Evolutionary conservation across 2,329 filamentous ascomycete genomes (phyloP).

Genomic region (Moelleriella libera): DNA sequence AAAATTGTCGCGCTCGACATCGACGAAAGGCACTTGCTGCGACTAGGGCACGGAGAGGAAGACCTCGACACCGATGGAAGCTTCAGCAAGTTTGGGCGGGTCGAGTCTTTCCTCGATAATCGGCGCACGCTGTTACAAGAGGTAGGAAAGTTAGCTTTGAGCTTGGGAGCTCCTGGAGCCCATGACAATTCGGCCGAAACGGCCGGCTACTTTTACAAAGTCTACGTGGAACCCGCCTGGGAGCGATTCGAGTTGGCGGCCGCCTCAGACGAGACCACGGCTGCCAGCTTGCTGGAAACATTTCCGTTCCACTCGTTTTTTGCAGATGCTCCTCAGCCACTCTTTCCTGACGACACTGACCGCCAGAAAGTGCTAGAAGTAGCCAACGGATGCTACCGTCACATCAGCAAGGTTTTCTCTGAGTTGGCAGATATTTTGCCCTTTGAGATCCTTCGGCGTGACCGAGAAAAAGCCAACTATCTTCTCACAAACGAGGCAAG

Average conservation of each 20-base stretch:
- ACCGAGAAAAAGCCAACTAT: conserved; percentile 91
- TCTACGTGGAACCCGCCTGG: conserved; percentile 85
- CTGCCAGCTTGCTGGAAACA: conserved; percentile 48
- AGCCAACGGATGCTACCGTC: conserved; percentile 71
- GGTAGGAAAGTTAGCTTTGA: conserved; percentile 73
- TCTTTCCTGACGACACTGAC: conserved; percentile 56
- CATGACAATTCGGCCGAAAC: conserved; percentile 95
- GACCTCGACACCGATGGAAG: conserved; percentile 74
- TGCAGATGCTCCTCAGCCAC: conserved; percentile 68
- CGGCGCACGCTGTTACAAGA: conserved; percentile 65
- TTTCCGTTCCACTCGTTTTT: conserved; percentile 92
- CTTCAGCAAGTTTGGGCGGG: conserved; percentile 88
- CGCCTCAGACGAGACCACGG: conserved; percentile 38
- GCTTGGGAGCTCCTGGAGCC: conserved; percentile 78
- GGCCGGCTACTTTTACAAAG: conserved; percentile 88
- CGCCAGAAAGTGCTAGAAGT: conserved; percentile 60
- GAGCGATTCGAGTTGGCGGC: conserved; percentile 56
- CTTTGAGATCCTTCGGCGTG: conserved; percentile 82
- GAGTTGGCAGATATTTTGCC: conserved; percentile 88
- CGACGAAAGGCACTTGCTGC: conserved; percentile 82
- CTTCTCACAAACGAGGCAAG: conserved; percentile 90
- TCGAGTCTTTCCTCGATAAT: conserved; percentile 90
- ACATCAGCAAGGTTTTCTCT: conserved; percentile 80
- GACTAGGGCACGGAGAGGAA: conserved; percentile 89
- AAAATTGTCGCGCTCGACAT: conserved; percentile 97